A percentile compares a stretch with the other conserved stretches of the same genome.
phyloP scores from a whole-genome alignment of 495 filamentous ascomycete genomes.

The Penicillium fimorum region DNA sequence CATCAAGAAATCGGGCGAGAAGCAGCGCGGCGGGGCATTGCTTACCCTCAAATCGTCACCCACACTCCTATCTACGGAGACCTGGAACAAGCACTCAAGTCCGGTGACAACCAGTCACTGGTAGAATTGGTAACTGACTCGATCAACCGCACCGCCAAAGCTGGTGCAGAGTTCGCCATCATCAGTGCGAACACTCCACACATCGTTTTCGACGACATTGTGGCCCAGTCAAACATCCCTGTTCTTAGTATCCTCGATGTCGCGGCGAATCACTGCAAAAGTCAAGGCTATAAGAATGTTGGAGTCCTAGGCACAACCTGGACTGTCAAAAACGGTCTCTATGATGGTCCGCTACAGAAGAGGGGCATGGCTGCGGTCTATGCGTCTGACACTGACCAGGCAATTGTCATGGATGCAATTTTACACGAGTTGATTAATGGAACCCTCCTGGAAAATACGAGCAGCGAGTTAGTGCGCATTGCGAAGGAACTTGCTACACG shows the following conservation, averaged over 20 bases:
- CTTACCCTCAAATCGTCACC: constrained; percentile 12
- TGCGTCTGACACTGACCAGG: constrained; percentile 7
- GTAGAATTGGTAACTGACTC: background rate
- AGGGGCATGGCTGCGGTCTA: constrained; percentile 10
- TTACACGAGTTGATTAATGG: constrained; percentile 3
- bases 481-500: constrained; percentile 7
- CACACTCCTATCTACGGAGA: constrained; percentile 8
- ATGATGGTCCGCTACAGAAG: constrained; percentile 6
- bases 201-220: background rate
- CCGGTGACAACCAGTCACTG: constrained; percentile 1
- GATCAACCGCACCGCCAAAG: constrained; percentile 11
- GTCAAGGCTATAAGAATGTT: constrained; percentile 4
- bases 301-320: constrained; percentile 8
- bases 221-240: constrained; percentile 6
- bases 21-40: constrained; percentile 11
- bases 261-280: constrained; percentile 4
- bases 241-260: constrained; percentile 13
- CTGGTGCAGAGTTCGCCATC: constrained; percentile 13
- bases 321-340: constrained; percentile 6
- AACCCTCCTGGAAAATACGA: background rate
- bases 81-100: constrained; percentile 4
- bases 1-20: constrained; percentile 15
- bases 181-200: constrained; percentile 11
- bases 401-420: constrained; percentile 5
- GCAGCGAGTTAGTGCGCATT: constrained; percentile 1